Conservation (phyloP, 1,139 yeast genomes). For the Arxiozyma slooffiae region DNA sequence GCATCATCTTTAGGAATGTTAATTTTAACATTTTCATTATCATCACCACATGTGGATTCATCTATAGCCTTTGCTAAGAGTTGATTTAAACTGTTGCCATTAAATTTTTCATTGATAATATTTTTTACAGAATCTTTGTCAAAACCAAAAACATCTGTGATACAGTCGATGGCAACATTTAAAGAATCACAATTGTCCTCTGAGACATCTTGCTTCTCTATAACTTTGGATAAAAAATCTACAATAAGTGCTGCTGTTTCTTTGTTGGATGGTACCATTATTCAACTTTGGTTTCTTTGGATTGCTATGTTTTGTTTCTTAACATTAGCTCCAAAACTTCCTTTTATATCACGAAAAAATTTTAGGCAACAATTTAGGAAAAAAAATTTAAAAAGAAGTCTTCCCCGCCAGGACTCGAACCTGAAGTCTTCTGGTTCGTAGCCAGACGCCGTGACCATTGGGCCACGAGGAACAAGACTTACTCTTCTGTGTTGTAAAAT, state of each 20-base stretch:
- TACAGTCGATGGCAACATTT: slow-evolving; percentile 89
- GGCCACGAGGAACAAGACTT: slow-evolving; percentile 61
- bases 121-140: slow-evolving; percentile 39
- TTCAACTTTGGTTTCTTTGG: background rate
- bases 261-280: slow-evolving; percentile 35
- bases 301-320: background rate
- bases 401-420: slow-evolving; percentile 96
- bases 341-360: background rate
- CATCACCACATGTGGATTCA: slow-evolving; percentile 5
- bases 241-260: slow-evolving; percentile 71
- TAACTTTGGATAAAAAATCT: slow-evolving; percentile 54
- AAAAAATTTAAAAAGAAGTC: slow-evolving; percentile 36
- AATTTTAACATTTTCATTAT: slow-evolving; percentile 34
- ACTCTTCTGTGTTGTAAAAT: too few relatives aligned
- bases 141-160: slow-evolving; percentile 77
- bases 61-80: slow-evolving; percentile 17
- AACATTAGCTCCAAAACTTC: background rate
- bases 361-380: background rate
- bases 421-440: slow-evolving; percentile 92
- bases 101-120: slow-evolving; percentile 34
- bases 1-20: slow-evolving; percentile 38
- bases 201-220: slow-evolving; percentile 53
- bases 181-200: slow-evolving; percentile 85
- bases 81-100: slow-evolving; percentile 41
- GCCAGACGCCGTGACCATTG: slow-evolving; percentile 92